Conservation (phyloP, 177 flowering plant genomes). For the Vitis hybrid region DNA sequence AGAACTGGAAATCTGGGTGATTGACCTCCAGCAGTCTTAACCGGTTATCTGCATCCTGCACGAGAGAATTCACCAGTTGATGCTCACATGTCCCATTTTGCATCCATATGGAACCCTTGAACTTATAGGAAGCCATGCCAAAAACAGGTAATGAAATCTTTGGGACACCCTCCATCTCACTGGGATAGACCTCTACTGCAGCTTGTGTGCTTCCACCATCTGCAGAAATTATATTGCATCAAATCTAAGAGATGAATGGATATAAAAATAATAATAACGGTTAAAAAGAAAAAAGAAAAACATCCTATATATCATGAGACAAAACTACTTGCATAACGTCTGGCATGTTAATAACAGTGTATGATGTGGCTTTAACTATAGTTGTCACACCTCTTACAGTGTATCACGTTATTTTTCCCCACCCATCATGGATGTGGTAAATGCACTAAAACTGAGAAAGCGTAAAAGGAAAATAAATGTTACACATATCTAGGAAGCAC, state of each 20-base stretch:
- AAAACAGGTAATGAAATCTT: constrained; percentile 23
- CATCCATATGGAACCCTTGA: constrained; percentile 29
- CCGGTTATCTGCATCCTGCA: constrained; percentile 30
- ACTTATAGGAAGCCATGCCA: constrained; percentile 35
- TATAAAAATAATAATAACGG: background rate
- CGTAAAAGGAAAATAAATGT: background rate
- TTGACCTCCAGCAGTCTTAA: constrained; percentile 25
- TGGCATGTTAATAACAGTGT: too few species aligned
- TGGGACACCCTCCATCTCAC: constrained; percentile 24
- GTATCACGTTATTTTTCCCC: background rate
- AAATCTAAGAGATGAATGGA: background rate
- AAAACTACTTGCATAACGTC: too few species aligned
- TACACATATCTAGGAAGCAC: background rate
- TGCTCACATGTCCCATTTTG: constrained; percentile 17
- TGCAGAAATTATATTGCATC: constrained; percentile 1
- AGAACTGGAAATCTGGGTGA: constrained; percentile 38
- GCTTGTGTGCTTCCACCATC: constrained; percentile 21
- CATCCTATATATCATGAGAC: too few species aligned
- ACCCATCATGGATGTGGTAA: background rate
- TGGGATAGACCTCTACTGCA: constrained; percentile 22
- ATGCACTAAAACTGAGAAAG: background rate
- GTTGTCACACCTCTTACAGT: background rate
- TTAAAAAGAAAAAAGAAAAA: too few species aligned
- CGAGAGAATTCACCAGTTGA: constrained; percentile 24
- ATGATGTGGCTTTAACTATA: too few species aligned